These are phyloP conservation scores for Cyclostephanos invisitatus DNA, from an alignment of 108 stramenopile genomes.

Conservation along the genomic window DNA sequence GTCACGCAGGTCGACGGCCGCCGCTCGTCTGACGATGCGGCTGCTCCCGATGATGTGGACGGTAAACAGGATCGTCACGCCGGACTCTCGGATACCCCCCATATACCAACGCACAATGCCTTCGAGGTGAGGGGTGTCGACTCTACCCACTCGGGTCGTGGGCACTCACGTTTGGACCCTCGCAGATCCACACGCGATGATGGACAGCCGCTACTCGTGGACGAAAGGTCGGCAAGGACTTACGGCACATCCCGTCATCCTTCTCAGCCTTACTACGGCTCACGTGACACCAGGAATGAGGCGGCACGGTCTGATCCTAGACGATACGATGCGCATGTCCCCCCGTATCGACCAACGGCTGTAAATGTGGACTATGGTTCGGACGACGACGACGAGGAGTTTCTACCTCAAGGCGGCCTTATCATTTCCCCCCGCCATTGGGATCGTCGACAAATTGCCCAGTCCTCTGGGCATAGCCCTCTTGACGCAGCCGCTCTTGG, in stretches of 20 bases:
- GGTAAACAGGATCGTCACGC: too few species aligned
- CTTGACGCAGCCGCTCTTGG: not conserved
- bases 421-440: not conserved
- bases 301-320: not conserved
- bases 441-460: not conserved
- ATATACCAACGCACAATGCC: too few species aligned
- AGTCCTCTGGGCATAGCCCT: not conserved
- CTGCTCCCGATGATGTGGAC: too few species aligned
- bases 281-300: not conserved
- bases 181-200: too few species aligned
- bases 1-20: too few species aligned
- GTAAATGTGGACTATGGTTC: not conserved
- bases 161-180: too few species aligned
- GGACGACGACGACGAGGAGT: not conserved
- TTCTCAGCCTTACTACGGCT: not conserved
- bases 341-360: not conserved
- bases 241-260: not conserved
- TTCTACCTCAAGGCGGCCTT: not conserved
- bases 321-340: not conserved
- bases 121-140: too few species aligned
- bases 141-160: too few species aligned
- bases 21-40: too few species aligned
- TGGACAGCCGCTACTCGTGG: too few species aligned
- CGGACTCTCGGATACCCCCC: too few species aligned
- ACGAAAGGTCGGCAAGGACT: not conserved